Evolutionary conservation across 257 asterid species (phyloP).

Genomic region (Solanum verrucosum): DNA sequence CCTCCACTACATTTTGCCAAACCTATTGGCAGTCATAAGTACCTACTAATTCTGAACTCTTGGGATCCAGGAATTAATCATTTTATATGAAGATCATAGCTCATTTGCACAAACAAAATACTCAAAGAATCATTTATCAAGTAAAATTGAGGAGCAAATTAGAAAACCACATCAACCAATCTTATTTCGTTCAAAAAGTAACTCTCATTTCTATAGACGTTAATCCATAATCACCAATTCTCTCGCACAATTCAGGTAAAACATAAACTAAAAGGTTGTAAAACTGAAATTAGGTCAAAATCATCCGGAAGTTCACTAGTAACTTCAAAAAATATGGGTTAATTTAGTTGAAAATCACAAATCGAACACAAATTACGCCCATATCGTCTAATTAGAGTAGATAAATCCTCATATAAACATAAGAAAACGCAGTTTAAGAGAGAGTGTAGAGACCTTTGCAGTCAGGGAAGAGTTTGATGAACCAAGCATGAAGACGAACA

Average conservation of each 20-base stretch:
- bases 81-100: background rate
- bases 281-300: background rate
- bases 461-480: conserved; percentile 68
- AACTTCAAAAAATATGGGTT: background rate
- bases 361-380: background rate
- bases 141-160: background rate
- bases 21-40: background rate
- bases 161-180: background rate
- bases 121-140: background rate
- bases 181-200: background rate
- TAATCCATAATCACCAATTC: background rate
- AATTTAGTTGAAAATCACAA: background rate
- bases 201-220: background rate
- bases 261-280: background rate
- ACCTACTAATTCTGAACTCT: background rate
- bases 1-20: background rate
- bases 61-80: background rate
- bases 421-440: background rate
- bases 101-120: background rate
- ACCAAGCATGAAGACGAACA: conserved; percentile 97
- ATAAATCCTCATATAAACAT: background rate
- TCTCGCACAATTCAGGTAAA: background rate
- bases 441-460: conserved; percentile 39
- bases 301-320: background rate
- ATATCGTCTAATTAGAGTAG: background rate